Evolutionary conservation across 345 rosid genomes (phyloP).

Genomic region (Jatropha curcas): DNA sequence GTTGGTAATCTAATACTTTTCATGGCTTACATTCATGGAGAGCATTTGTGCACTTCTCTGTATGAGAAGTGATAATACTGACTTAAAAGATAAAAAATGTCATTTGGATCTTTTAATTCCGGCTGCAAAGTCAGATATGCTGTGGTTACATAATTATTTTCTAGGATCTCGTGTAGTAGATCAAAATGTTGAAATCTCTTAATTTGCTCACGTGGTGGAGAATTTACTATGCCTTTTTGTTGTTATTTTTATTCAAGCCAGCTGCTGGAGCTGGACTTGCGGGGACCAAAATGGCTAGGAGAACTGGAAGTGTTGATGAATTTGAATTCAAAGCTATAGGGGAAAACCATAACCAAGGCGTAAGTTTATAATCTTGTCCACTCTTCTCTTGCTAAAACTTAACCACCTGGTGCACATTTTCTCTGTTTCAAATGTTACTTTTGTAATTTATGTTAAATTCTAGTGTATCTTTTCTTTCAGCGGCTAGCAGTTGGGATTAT

Average conservation of each 20-base stretch:
- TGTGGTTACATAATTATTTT: neutral
- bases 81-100: neutral
- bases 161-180: neutral
- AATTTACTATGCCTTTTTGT: slow-evolving; percentile 4
- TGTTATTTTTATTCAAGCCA: slow-evolving; percentile 31
- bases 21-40: neutral
- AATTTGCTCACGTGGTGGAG: neutral
- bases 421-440: slow-evolving; percentile 15
- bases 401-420: no score
- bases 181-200: neutral
- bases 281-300: slow-evolving; percentile 89
- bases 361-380: slow-evolving; percentile 30
- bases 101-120: neutral
- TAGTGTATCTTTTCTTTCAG: slow-evolving; percentile 44
- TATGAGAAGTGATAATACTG: neutral
- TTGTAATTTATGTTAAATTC: slow-evolving; percentile 23
- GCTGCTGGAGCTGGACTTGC: slow-evolving; percentile 99
- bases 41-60: neutral
- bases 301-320: slow-evolving; percentile 81
- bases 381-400: neutral
- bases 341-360: slow-evolving; percentile 82
- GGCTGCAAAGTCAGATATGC: neutral
- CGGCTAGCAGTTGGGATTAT: slow-evolving; percentile 86
- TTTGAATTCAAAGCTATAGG: slow-evolving; percentile 88
- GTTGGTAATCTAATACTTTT: neutral